phyloP scores from a whole-genome alignment of 1,139 yeast species.

The Scheffersomyces illinoinensis region DNA sequence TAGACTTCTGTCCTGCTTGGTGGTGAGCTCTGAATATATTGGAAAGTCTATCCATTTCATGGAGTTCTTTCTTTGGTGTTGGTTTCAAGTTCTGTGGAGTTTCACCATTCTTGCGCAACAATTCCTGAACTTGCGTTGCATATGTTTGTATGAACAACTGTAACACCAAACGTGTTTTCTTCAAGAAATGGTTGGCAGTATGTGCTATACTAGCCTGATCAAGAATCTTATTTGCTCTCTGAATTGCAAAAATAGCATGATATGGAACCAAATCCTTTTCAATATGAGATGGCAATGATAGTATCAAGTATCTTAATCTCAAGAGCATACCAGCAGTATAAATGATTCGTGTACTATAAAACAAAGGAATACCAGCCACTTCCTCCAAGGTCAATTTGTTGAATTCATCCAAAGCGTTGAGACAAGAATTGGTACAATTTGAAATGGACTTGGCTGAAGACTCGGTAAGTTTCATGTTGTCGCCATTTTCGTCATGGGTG shows the following conservation, averaged over 20 bases:
- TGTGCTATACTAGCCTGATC: slow-evolving; percentile 35
- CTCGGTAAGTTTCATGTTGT: slow-evolving; percentile 17
- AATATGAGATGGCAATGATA: slow-evolving; percentile 55
- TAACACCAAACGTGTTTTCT: slow-evolving; percentile 54
- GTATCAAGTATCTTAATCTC: slow-evolving; percentile 55
- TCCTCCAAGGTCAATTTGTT: slow-evolving; percentile 40
- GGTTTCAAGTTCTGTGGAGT: slow-evolving; percentile 23
- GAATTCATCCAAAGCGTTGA: slow-evolving; percentile 52
- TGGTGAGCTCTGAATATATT: slow-evolving; percentile 8
- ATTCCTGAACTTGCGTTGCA: slow-evolving; percentile 49
- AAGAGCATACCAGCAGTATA: slow-evolving; percentile 69
- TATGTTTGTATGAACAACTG: slow-evolving; percentile 63
- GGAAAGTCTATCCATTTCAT: slow-evolving; percentile 17
- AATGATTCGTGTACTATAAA: slow-evolving; percentile 62
- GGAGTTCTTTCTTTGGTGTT: slow-evolving; percentile 13
- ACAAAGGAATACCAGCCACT: slow-evolving; percentile 60
- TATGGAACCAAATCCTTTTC: slow-evolving; percentile 52
- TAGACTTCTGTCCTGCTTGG: slow-evolving; percentile 4
- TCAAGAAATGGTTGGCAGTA: slow-evolving; percentile 51
- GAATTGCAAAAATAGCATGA: slow-evolving; percentile 46
- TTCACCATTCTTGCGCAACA: slow-evolving; percentile 28
- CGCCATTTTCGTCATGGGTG: slow-evolving; percentile 16
- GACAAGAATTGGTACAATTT: slow-evolving; percentile 57
- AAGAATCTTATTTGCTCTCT: slow-evolving; percentile 41
- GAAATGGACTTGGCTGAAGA: slow-evolving; percentile 41